phyloP scores from a whole-genome alignment of 2,329 filamentous ascomycete species.

The Ilyonectria destructans region DNA sequence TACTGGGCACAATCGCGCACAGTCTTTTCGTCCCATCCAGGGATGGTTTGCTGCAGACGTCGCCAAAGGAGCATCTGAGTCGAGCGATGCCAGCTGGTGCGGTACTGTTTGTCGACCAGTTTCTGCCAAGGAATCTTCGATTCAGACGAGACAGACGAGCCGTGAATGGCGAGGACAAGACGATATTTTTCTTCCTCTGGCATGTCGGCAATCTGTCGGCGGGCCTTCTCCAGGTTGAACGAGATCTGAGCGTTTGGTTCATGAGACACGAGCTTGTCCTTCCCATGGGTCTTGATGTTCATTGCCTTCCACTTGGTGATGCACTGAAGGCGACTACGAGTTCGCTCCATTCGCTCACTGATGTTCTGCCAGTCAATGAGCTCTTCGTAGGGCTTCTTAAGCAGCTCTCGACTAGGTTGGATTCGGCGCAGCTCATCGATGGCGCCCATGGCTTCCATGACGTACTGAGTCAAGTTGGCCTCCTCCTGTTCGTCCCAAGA shows the following conservation, averaged over 20 bases:
- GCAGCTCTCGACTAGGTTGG: constrained; percentile 51
- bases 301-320: constrained; percentile 75
- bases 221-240: constrained; percentile 63
- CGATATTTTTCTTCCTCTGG: constrained; percentile 61
- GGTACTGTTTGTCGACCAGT: constrained; percentile 60
- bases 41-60: constrained; percentile 56
- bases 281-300: constrained; percentile 55
- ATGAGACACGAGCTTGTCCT: constrained; percentile 53
- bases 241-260: constrained; percentile 54
- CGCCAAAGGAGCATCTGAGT: constrained; percentile 60
- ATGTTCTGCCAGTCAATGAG: constrained; percentile 78
- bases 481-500: constrained; percentile 77
- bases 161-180: constrained; percentile 62
- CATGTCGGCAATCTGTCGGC: constrained; percentile 61
- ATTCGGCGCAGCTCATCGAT: constrained; percentile 61
- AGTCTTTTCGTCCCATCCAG: constrained; percentile 50
- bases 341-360: constrained; percentile 73
- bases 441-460: constrained; percentile 67
- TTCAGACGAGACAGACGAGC: constrained; percentile 59
- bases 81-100: constrained; percentile 56
- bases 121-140: constrained; percentile 66
- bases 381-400: constrained; percentile 63
- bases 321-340: constrained; percentile 78
- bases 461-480: constrained; percentile 64
- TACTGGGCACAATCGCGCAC: constrained; percentile 56